A percentile compares a stretch with the other conserved stretches of the same genome.
Evolutionary conservation across 1,284 basidiomycete species (phyloP).

Genomic region (Flammula alnicola): DNA sequence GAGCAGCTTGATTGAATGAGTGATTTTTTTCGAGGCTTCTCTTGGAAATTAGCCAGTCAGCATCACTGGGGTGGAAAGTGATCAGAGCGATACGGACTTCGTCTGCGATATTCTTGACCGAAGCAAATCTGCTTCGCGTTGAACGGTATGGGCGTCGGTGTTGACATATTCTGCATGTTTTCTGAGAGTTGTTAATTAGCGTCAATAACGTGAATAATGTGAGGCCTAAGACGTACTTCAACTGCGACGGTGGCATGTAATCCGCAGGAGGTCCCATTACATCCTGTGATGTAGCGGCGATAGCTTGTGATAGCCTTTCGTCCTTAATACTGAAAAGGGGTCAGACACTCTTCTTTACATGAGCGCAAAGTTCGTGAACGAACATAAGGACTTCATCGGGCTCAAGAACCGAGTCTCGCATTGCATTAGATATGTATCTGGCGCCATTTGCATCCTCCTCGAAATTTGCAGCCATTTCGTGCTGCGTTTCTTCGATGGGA

Average conservation of each 20-base stretch:
- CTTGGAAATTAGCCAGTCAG: constrained; percentile 10
- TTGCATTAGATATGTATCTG: constrained; percentile 1
- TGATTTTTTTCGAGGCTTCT: constrained; percentile 28
- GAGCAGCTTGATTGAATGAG: constrained; percentile 28
- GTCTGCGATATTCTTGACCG: constrained; percentile 32
- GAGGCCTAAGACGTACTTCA: constrained; percentile 14
- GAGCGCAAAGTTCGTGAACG: constrained; percentile 5
- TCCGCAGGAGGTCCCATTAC: not conserved
- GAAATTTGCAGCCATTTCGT: no score
- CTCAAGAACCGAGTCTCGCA: constrained; percentile 28
- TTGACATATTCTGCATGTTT: constrained; percentile 31
- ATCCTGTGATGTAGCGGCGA: not conserved
- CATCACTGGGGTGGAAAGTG: not conserved
- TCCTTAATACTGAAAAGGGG: constrained; percentile 7
- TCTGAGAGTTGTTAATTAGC: constrained; percentile 20
- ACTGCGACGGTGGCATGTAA: constrained; percentile 23
- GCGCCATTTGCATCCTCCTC: not conserved
- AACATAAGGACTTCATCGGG: constrained; percentile 30
- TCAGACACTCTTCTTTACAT: not conserved
- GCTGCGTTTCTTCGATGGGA: no score
- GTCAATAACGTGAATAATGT: not conserved
- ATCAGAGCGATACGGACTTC: constrained; percentile 28
- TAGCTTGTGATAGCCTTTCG: not conserved
- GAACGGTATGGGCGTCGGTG: constrained; percentile 32
- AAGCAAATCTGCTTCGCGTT: constrained; percentile 29